Evolutionary conservation across 345 rosid genomes (phyloP), one percentile per base, ranked within the genome.

Genomic region (Rhodomyrtus tomentosa): DNA sequence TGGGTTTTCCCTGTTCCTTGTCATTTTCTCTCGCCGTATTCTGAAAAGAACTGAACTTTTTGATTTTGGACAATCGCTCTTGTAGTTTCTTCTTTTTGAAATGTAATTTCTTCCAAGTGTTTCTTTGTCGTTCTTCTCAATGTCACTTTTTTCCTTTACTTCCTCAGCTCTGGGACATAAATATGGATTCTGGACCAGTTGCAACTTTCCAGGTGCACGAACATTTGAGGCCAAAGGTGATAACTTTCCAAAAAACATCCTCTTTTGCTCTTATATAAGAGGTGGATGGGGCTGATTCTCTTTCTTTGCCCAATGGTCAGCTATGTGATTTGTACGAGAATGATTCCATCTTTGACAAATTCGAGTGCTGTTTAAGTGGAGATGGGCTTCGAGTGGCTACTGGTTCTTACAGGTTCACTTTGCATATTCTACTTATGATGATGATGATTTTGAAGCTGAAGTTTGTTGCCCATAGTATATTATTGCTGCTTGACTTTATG

Each of bases 151-250:
- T 45, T 36, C 15, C n/a, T 68, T 62, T 20, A 83, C 56, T 85
- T 62, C 82, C 42, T 82, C 88, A 92, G 94, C 88, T 96, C 82
- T 96, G 99, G 99, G 99, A 96, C 89, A 93, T 96, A 86, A 96
- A 95, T 88, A 92, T 92, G 94, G 94, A 92, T 86, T 91, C 94
- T 29, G 92, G 94, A 82, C 94, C 94, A 51, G 97, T 96, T 87
- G 89, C 96, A 87, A 93, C 95, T 36, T 94, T 94, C 91, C 98
- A 92, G 87, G 99, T 96, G 90, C 99, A 96, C 87, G 98, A 96
- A 88, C 86, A 96, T 88, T 89, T 96, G 83, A 93, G 98, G 89
- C 99, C 93, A 5, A 92, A 92, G 94, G 94, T 93, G 87, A 85
- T 7, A 12, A 85, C 40, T 84, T 83, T 42, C 88, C 82, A 84